Base-by-base conservation (phyloP, 2,329 filamentous ascomycete genomes). In the Calonectria pteridis region DNA sequence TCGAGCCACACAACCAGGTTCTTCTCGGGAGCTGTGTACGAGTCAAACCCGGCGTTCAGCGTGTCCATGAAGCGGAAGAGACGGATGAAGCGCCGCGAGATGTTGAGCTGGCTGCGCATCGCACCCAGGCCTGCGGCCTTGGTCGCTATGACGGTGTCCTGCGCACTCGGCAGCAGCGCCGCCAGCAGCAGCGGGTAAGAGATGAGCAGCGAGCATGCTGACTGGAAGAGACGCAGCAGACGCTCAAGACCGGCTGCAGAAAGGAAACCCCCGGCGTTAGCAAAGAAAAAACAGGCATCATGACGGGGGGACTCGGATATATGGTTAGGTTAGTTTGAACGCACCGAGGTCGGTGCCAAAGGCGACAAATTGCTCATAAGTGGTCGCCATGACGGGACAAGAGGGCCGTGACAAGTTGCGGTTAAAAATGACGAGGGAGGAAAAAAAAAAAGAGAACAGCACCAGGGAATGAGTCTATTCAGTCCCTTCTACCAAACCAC, bases 1-100 rank as follows among this genome's bases (percentile, higher is more conserved):
- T 91, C 90, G 3, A 94, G 84, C 84, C 84, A 88, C 31, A 77
- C 81, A 65, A 85, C 87, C 43, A 84, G 73, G 37, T 76, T 74
- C 49, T 79, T 80, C 13, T 76, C 71, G 4, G 82, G 65, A 6
- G 82, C 63, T 5, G 72, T 51, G 77, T 86, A 90, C 35, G 86
- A 79, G 3, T 81, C 79, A 80, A 87, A 88, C 1, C 91, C 90
- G 2, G 84, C 81, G 29, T 85, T 81, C 77, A 94, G 92, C 63
- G 87, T 88, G 58, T 91, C 90, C 67, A 94, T 83, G 81, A 93
- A 94, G 78, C 92, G 91, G 81, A 94, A 93, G 71, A 94, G 85
- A 16, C 94, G 91, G 80, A 95, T 88, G 83, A 90, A 92, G 28
- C 93, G 90, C 46, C 94, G 88, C 23, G 84, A 84, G 53, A 90